Conservation (phyloP, 441 rosid genomes). For the Rhodomyrtus psidioides region DNA sequence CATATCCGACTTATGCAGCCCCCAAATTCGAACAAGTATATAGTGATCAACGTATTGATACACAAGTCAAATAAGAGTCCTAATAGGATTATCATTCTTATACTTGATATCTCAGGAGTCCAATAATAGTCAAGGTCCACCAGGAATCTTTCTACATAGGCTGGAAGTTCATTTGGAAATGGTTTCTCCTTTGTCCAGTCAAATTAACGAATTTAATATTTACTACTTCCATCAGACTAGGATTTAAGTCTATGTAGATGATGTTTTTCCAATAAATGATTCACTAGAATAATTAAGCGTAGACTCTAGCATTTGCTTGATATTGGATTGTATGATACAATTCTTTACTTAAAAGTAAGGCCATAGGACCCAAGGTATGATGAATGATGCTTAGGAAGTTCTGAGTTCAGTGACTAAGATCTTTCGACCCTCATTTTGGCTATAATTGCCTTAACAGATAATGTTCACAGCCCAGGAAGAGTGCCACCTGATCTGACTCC, state of each 20-base stretch:
- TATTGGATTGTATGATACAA: neutral
- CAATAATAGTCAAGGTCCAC: neutral
- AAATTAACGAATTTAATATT: neutral
- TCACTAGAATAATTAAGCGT: neutral
- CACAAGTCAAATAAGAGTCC: neutral
- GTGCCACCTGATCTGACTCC: neutral
- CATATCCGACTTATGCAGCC: neutral
- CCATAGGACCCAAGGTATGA: neutral
- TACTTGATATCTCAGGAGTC: neutral
- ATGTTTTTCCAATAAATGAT: neutral
- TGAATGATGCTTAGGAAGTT: neutral
- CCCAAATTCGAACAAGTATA: neutral
- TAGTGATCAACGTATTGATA: neutral
- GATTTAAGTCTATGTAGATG: neutral
- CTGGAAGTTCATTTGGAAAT: neutral
- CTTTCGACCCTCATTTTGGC: neutral
- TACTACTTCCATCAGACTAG: neutral
- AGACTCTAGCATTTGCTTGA: neutral
- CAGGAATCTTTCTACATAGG: neutral
- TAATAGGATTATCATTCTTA: neutral
- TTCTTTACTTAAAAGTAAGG: neutral
- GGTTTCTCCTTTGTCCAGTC: neutral
- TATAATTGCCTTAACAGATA: neutral
- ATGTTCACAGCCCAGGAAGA: neutral
- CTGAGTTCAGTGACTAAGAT: neutral